Conservation (phyloP, 441 rosid species). For the Adansonia rubrostipa region DNA sequence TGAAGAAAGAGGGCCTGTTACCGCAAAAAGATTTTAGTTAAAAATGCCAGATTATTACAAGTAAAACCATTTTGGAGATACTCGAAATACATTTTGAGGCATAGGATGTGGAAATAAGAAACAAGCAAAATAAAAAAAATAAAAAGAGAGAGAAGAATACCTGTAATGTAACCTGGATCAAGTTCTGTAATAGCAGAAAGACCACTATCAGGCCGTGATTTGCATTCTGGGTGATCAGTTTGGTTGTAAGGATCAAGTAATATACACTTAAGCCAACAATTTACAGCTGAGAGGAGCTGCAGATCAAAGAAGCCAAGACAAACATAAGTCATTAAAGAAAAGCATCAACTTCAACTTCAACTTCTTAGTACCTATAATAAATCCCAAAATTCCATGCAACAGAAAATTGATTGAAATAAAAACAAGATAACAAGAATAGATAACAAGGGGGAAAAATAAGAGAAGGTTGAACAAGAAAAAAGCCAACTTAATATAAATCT, state of each 20-base stretch:
- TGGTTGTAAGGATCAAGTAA: constrained; percentile 89
- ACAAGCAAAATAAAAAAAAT: not conserved
- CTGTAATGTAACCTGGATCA: constrained; percentile 97
- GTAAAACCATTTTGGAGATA: constrained; percentile 18
- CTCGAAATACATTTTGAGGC: not conserved
- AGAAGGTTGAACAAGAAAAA: not conserved
- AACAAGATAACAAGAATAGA: not conserved
- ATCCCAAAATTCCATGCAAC: not conserved
- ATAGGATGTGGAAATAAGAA: not conserved
- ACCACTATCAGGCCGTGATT: constrained; percentile 95
- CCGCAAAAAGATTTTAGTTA: constrained; percentile 24
- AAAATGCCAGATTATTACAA: constrained; percentile 17
- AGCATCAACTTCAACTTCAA: constrained; percentile 2
- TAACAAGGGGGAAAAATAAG: too few relatives aligned
- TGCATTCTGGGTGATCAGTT: constrained; percentile 97
- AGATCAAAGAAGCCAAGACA: constrained; percentile 18
- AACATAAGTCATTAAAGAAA: not conserved
- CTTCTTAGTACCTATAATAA: not conserved
- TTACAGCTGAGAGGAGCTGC: constrained; percentile 96
- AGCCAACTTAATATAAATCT: not conserved
- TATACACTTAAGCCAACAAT: constrained; percentile 99
- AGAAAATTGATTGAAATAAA: constrained; percentile 8
- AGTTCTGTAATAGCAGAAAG: constrained; percentile 96
- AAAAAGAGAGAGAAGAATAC: constrained; percentile 34
- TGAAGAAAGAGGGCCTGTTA: constrained; percentile 90